These are phyloP conservation scores for Paramecium biaurelia DNA, from an alignment of 73 alveolate species.

Conservation along the genomic window DNA sequence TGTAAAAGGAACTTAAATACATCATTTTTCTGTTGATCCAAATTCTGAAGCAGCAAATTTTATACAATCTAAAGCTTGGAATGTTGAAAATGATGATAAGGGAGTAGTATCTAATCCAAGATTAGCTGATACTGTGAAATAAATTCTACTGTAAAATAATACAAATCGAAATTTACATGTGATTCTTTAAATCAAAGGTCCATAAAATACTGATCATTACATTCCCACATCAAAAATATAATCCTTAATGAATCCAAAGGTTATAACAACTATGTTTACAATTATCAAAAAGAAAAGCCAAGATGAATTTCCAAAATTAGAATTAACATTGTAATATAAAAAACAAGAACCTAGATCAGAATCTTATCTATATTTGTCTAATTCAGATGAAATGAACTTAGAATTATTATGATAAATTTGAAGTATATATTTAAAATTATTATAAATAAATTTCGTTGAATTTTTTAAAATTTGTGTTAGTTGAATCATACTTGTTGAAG, in stretches of 20 bases:
- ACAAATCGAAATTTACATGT: conserved; percentile 10
- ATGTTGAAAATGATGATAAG: background rate
- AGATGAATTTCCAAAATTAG: background rate
- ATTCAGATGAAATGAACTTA: background rate
- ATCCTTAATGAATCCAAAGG: background rate
- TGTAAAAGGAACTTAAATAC: conserved; percentile 20
- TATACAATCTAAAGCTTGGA: conserved; percentile 35
- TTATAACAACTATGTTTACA: background rate
- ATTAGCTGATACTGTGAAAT: background rate
- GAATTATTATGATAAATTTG: background rate
- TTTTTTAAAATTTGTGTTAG: too few species aligned
- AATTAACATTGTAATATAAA: background rate
- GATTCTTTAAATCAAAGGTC: background rate
- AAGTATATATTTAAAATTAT: background rate
- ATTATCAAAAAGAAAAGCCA: background rate
- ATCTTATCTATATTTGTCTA: background rate
- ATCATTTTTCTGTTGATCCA: background rate
- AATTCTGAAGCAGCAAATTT: conserved; percentile 28
- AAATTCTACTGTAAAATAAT: background rate
- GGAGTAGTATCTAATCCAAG: background rate
- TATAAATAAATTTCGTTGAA: background rate
- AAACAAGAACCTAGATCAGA: conserved; percentile 6
- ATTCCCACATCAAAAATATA: background rate
- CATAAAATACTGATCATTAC: background rate
- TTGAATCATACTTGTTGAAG: too few species aligned